Evolutionary conservation across 2,329 filamentous ascomycete genomes (phyloP).

Genomic region (Phialocephala subalpina): DNA sequence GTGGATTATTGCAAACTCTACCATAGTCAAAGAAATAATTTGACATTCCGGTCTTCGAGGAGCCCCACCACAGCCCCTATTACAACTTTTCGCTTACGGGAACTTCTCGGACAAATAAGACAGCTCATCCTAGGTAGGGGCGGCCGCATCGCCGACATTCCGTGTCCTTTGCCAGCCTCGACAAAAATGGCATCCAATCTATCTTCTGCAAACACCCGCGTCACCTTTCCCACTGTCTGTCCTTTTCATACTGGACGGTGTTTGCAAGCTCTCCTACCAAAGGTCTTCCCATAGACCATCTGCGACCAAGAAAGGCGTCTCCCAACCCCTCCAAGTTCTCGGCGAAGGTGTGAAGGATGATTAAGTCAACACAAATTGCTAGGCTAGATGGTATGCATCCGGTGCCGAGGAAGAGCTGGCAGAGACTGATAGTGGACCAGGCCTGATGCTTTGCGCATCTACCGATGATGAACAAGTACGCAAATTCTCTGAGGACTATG

Average conservation of each 20-base stretch:
- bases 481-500: constrained; percentile 10
- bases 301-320: background rate
- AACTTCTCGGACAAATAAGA: too few relatives aligned
- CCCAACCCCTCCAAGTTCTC: background rate
- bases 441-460: constrained; percentile 93
- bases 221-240: background rate
- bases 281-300: background rate
- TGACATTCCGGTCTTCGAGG: too few relatives aligned
- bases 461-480: constrained; percentile 86
- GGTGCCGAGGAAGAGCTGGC: background rate
- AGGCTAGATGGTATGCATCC: constrained; percentile 78
- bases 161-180: constrained; percentile 5
- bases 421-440: constrained; percentile 52
- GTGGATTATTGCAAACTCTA: too few relatives aligned
- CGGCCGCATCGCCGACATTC: constrained; percentile 1
- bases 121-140: too few relatives aligned
- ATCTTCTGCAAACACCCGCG: background rate
- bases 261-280: background rate
- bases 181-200: background rate
- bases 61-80: too few relatives aligned
- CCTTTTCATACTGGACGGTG: background rate
- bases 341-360: constrained; percentile 53
- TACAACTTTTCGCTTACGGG: too few relatives aligned
- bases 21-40: too few relatives aligned
- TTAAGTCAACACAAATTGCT: constrained; percentile 92